Percentiles rank a stretch among this genome's conserved stretches.
phyloP scores from a whole-genome alignment of 2,329 filamentous ascomycete genomes.

The Penicillium sp. region DNA sequence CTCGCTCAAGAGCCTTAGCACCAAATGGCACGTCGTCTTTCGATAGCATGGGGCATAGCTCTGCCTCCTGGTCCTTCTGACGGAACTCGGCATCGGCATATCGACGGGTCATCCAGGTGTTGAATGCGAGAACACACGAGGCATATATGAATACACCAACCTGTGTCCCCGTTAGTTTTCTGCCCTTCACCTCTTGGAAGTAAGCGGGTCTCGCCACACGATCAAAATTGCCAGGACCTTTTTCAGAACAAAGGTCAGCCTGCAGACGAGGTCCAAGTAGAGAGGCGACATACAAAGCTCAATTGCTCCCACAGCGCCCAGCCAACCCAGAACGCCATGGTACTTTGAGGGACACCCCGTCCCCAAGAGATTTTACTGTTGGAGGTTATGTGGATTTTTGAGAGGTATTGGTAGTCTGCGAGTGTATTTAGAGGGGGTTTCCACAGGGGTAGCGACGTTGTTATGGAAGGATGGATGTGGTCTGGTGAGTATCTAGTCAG shows the following conservation, averaged over 20 bases:
- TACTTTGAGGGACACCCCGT: conserved; percentile 11
- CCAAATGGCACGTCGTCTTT: conserved; percentile 78
- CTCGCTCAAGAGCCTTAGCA: conserved; percentile 79
- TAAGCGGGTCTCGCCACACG: conserved; percentile 40
- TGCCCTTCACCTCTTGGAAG: neutral
- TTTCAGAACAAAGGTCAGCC: conserved; percentile 21
- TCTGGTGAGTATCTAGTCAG: neutral
- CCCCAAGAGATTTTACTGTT: neutral
- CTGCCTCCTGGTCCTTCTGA: conserved; percentile 57
- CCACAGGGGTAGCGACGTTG: neutral
- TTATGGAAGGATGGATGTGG: neutral
- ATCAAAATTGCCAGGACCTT: conserved; percentile 76
- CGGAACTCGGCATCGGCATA: conserved; percentile 69
- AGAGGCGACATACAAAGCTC: conserved; percentile 72
- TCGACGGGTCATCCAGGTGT: conserved; percentile 62
- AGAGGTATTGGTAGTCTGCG: neutral
- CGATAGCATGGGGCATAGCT: conserved; percentile 59
- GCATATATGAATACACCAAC: conserved; percentile 69
- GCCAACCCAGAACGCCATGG: conserved; percentile 61
- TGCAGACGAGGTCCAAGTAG: neutral
- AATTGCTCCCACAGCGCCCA: conserved; percentile 90
- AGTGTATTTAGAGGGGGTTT: neutral
- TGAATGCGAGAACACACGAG: conserved; percentile 63
- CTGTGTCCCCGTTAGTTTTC: conserved; percentile 43
- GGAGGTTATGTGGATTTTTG: neutral